A percentile compares a stretch with the other conserved stretches of the same genome.
phyloP scores from a whole-genome alignment of 73 alveolate genomes.

The Stentor coeruleus region DNA sequence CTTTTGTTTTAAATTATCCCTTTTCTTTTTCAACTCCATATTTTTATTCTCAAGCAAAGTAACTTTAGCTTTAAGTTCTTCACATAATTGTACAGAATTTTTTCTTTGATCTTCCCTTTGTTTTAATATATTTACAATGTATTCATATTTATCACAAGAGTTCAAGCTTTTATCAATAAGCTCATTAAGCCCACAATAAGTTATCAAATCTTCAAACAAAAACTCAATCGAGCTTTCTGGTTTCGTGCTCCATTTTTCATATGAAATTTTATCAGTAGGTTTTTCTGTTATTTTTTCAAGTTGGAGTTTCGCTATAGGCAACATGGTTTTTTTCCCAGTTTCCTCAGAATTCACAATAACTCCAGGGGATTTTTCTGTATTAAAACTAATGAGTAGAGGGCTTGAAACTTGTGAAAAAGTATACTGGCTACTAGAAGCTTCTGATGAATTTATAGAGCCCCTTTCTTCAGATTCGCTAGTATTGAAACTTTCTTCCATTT shows the following conservation, averaged over 20 bases:
- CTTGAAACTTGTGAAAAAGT: no score
- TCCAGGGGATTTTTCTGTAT: neutral
- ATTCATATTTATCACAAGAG: neutral
- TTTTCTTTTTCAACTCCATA: neutral
- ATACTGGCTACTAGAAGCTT: no score
- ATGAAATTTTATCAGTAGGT: neutral
- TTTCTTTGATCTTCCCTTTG: constrained; percentile 6
- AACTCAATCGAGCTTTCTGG: neutral
- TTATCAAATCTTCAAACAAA: constrained; percentile 1
- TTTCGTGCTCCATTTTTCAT: constrained; percentile 25
- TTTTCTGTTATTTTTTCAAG: constrained; percentile 7
- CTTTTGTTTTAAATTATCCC: neutral
- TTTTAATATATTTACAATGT: neutral
- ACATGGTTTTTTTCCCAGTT: neutral
- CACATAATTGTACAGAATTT: neutral
- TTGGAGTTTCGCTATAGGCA: constrained; percentile 21
- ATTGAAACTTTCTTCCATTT: neutral
- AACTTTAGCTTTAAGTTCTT: neutral
- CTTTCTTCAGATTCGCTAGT: neutral
- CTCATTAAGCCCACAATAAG: neutral
- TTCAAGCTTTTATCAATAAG: neutral
- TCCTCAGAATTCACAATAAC: neutral
- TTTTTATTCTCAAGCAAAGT: no score
- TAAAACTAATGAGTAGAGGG: no score
- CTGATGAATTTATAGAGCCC: neutral